Base-by-base conservation (phyloP, 106 monocot species). In the Agapanthus africanus region DNA sequence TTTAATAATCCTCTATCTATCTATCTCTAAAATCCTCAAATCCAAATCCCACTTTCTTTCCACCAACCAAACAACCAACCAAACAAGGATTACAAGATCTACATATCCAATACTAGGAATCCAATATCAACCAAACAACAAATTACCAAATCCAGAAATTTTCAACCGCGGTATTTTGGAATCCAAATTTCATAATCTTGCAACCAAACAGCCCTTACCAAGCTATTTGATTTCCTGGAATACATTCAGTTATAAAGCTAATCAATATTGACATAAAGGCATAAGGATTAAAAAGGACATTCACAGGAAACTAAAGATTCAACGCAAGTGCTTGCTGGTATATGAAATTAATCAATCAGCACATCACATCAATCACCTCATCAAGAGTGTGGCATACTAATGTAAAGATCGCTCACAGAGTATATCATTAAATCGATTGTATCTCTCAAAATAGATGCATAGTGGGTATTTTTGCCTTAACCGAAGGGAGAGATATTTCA, bases 341-440 rank as follows among this genome's bases (percentile, higher is more conserved):
- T 56, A 28, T 56, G 30, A 28, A 30, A 56, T 56, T 13, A 50
- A 21, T 21, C n/a, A 19, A 50, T 21, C 18, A 50, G 50, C 50
- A 50, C 13, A 30, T 56, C 56, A 56, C 28, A 56, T 56, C 26
- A 56, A 56, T 56, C 54, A 56, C 13, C 56, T 56, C 26, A 56
- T 14, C n/a, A 30, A 19, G 28, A 27, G 56, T 28, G 56, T 27
- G 28, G 11, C 56, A 52, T 1, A 52, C 52, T 52, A 13, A 30
- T 56, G 30, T 26, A 56, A 0, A 9, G 56, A 0, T 56, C 56
- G 14, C 30, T 13, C 3, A 56, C 3, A 4, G 28, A 56, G 28
- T 13, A 30, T 30, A 13, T 11, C 11, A 30, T 11, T 10, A 1
- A 56, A 56, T 56, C 56, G 30, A 56, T 11, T 9, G 0, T 27